Evolutionary conservation across 2,329 filamentous ascomycete genomes (phyloP).

Genomic region (Fusarium sambucinum): DNA sequence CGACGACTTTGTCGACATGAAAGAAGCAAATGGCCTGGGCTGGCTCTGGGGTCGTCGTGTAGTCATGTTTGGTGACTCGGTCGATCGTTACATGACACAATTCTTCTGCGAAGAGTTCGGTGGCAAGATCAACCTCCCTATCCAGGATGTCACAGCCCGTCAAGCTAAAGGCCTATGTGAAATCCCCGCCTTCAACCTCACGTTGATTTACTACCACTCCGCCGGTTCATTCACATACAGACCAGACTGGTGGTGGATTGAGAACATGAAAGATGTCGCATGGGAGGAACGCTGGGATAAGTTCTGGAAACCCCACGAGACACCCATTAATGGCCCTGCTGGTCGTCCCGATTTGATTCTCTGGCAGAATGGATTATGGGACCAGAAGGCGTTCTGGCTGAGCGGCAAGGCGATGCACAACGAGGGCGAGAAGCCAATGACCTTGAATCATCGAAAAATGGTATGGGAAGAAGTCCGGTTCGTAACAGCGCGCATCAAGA

Average conservation of each 20-base stretch:
- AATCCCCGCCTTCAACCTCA: slow-evolving; percentile 30
- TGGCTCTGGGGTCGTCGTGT: slow-evolving; percentile 40
- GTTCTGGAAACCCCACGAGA: slow-evolving; percentile 31
- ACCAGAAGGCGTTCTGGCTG: slow-evolving; percentile 35
- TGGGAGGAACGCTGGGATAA: slow-evolving; percentile 36
- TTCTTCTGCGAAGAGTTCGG: slow-evolving; percentile 37
- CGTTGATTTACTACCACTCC: slow-evolving; percentile 22
- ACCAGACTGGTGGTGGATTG: slow-evolving; percentile 42
- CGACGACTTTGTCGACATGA: slow-evolving; percentile 26
- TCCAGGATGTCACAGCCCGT: slow-evolving; percentile 11
- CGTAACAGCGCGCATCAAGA: slow-evolving; percentile 35
- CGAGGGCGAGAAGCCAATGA: slow-evolving; percentile 1
- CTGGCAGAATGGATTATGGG: slow-evolving; percentile 40
- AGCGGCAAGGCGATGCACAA: slow-evolving; percentile 18
- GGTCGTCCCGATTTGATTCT: slow-evolving; percentile 30
- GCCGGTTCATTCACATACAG: slow-evolving; percentile 36
- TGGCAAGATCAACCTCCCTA: slow-evolving; percentile 14
- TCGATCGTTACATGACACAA: slow-evolving; percentile 36
- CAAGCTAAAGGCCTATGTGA: slow-evolving; percentile 26
- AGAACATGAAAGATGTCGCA: slow-evolving; percentile 29
- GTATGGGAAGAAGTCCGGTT: slow-evolving; percentile 37
- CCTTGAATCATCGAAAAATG: slow-evolving; percentile 22
- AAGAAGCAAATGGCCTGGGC: slow-evolving; percentile 16
- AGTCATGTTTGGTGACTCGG: slow-evolving; percentile 36
- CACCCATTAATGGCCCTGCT: slow-evolving; percentile 26